Evolutionary conservation across 2,329 filamentous ascomycete species (phyloP), one percentile per base, ranked within the genome.

Genomic region (Pestalotiopsis sp.): DNA sequence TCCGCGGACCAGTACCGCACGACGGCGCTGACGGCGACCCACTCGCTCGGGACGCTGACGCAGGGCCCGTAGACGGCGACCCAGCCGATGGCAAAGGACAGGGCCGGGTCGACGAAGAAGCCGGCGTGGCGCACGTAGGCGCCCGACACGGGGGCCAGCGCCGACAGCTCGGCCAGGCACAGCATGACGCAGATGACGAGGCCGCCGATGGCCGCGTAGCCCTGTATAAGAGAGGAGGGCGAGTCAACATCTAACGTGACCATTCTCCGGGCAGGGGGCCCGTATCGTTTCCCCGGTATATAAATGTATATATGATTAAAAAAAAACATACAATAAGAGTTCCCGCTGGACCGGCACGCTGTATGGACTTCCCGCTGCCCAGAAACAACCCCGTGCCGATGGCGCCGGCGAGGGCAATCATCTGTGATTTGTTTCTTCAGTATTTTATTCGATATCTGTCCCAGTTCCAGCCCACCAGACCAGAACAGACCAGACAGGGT

Each of bases 311-410:
- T n/a, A 14, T 25, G 59, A 23, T 25, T 11, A 17, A 27, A 25
- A 5, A 52, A 7, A 17, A 12, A 45, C 61, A 25, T 20, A 64
- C 61, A 63, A 63, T 41, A 20, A 63, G 31, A 25, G 61, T 64
- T 23, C 68, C 68, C 6, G 66, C 38, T 9, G 89, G 90, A 17
- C 90, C 90, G 73, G 88, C 90, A 14, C 78, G 80, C 11, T 83
- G 80, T 67, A 91, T 80, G 11, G 89, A 88, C 25, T 76, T 77
- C 52, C 89, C 90, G 1, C 89, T 90, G 58, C 89, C 87, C 66
- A 93, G 89, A 76, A 92, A 93, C 13, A 93, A 83, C 80, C 91
- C 64, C 4, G 64, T 66, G 9, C 64, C 87, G 81, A 77, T 70
- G 70, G 83, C 82, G 64, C 83, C 83, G 70, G 82, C 83, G n/a